phyloP scores from a whole-genome alignment of 495 filamentous ascomycete species.

The Penicillium steckii region DNA sequence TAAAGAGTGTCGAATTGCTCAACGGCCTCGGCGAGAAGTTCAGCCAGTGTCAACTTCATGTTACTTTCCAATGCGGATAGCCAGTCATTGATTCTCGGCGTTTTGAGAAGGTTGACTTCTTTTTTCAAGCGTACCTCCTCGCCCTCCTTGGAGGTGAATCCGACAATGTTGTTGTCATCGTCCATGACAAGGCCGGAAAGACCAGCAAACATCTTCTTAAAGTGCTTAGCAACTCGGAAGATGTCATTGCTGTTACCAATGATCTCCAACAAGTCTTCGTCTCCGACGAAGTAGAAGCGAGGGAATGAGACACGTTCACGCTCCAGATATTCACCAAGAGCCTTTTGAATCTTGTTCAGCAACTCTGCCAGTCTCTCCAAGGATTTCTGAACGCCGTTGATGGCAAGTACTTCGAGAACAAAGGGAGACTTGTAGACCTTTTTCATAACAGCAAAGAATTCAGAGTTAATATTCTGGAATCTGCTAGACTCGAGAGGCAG shows the following conservation, averaged over 20 bases:
- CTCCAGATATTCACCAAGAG: conserved; percentile 96
- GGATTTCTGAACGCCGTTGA: conserved; percentile 92
- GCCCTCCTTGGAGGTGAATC: conserved; percentile 93
- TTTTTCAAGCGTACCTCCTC: conserved; percentile 85
- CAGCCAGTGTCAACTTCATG: conserved; percentile 92
- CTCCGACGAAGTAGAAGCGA: conserved; percentile 98
- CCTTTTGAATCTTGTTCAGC: conserved; percentile 99
- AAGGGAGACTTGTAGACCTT: conserved; percentile 95
- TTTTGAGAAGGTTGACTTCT: conserved; percentile 87
- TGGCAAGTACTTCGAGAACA: conserved; percentile 91
- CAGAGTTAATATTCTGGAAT: conserved; percentile 98
- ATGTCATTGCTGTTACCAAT: conserved; percentile 99
- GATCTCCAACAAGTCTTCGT: conserved; percentile 98
- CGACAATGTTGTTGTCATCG: conserved; percentile 82
- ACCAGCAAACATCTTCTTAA: conserved; percentile 99
- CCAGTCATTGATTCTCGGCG: conserved; percentile 97
- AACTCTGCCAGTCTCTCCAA: conserved; percentile 91
- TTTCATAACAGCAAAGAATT: conserved; percentile 97
- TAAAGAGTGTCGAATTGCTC: conserved; percentile 71
- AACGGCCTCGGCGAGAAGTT: conserved; percentile 82
- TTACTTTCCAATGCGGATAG: conserved; percentile 83
- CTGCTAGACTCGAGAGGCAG: conserved; percentile 92
- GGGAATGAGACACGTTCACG: conserved; percentile 96
- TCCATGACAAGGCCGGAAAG: conserved; percentile 87
- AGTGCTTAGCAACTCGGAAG: conserved; percentile 91